phyloP scores from a whole-genome alignment of 495 filamentous ascomycete species.

The Jackrogersella minutella region DNA sequence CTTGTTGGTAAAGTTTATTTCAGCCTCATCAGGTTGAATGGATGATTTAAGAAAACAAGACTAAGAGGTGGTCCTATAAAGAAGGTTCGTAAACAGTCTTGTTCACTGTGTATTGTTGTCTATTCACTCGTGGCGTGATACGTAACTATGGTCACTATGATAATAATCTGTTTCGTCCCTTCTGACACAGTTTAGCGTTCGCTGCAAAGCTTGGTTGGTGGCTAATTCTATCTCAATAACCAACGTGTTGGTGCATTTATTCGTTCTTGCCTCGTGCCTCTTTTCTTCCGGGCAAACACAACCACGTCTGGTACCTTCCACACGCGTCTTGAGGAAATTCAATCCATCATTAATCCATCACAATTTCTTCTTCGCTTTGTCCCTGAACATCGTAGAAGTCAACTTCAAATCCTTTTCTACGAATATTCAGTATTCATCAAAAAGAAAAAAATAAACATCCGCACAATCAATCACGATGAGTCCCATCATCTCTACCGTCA shows the following conservation, averaged over 20 bases:
- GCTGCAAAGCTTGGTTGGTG: neutral
- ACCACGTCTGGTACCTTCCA: slow-evolving; percentile 20
- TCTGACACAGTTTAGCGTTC: neutral
- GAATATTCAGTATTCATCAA: slow-evolving; percentile 16
- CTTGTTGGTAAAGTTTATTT: no score
- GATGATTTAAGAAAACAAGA: no score
- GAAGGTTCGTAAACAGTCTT: neutral
- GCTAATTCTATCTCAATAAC: neutral
- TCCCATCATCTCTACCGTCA: neutral
- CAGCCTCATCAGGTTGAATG: neutral
- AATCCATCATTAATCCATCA: neutral
- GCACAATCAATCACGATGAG: slow-evolving; percentile 18
- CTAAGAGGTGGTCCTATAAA: no score
- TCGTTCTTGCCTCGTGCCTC: neutral
- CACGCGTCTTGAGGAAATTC: neutral
- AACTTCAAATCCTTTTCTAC: neutral
- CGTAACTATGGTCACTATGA: no score
- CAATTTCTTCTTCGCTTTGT: neutral
- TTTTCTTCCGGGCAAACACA: slow-evolving; percentile 23
- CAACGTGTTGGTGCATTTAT: neutral
- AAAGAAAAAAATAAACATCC: slow-evolving; percentile 27
- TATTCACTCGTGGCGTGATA: neutral
- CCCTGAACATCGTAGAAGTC: neutral
- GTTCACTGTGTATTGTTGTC: neutral
- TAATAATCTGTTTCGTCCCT: neutral